Percentiles rank a stretch among this genome's conserved stretches.
phyloP scores from a whole-genome alignment of 2,329 filamentous ascomycete genomes.

The Fusarium nisikadoi region DNA sequence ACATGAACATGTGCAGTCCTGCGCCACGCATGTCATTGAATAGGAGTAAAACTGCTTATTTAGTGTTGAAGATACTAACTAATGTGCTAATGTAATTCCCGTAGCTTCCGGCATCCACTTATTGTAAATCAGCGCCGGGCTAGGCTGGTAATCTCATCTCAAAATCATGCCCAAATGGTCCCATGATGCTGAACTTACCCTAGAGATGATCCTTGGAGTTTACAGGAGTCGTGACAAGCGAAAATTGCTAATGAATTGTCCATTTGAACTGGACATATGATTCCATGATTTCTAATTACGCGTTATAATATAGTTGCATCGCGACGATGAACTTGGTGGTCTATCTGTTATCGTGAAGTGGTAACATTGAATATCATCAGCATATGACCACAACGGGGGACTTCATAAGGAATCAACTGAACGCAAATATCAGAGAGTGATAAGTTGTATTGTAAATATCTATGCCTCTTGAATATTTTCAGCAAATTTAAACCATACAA shows the following conservation, averaged over 20 bases:
- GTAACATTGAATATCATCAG: not conserved
- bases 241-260: not conserved
- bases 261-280: fast-evolving
- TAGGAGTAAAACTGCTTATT: not conserved
- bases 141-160: constrained; percentile 25
- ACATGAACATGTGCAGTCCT: not conserved
- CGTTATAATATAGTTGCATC: fast-evolving
- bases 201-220: not conserved
- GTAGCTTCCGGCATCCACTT: constrained; percentile 36
- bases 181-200: constrained; percentile 23
- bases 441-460: too few relatives aligned
- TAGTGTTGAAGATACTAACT: not conserved
- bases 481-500: not conserved
- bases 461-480: too few relatives aligned
- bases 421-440: fast-evolving
- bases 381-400: not conserved
- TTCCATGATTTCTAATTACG: fast-evolving
- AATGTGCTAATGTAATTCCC: constrained; percentile 10
- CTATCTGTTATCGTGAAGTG: too few relatives aligned
- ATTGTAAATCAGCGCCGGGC: constrained; percentile 19
- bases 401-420: fast-evolving
- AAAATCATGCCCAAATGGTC: constrained; percentile 17
- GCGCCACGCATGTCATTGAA: constrained; percentile 6
- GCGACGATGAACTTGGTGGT: too few relatives aligned
- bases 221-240: not conserved